Evolutionary conservation across 1,284 basidiomycete species (phyloP), one percentile per base, ranked within the genome.

Genomic region (Austroboletus novae-zelandiae): DNA sequence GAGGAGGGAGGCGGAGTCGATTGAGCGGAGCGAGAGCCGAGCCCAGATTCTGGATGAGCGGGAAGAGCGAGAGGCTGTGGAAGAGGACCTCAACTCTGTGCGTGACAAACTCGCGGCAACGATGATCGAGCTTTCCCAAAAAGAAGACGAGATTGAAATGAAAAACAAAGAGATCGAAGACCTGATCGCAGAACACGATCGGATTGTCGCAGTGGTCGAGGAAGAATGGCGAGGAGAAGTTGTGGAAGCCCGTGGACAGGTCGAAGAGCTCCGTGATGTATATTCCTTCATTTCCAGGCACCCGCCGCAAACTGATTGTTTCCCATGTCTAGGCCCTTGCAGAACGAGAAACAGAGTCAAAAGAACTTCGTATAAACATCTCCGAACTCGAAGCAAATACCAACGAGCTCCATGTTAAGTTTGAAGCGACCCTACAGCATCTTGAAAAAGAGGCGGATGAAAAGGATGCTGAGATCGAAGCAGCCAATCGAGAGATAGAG

Each of bases 211-310:
- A 23, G 77, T 78, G 5, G 80, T 89, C 4, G 87, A 91, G 58
- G 79, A 84, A 40, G 84, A 88, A 59, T 91, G 87, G 89, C 73
- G 83, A 55, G 85, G 81, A 1, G 89, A 91, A 59, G 79, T 90
- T 3, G 84, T 89, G 47, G 87, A 89, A 55, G 78, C 81, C 0
- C 74, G 81, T 52, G 77, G 73, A 4, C 84, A 86, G 53, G 80
- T 86, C 2, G 86, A 89, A 53, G 87, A 91, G 59, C 71, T 90
- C 17, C 78, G 80, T n/a, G 88, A 91, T 66, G 88, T 89, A 61
- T 53, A 79, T 74, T 9, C 25, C 15, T 40, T 36, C 41, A 30
- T 47, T 15, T n/a, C 13, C 13, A 10, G 34, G n/a, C 34, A 9
- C 2, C 18, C 30, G 27, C 30, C 27, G 8, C 35, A 35, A 15